These are phyloP conservation scores for Yamadazyma diddensiae DNA, from an alignment of 1,139 yeast genomes.

Conservation along the genomic window DNA sequence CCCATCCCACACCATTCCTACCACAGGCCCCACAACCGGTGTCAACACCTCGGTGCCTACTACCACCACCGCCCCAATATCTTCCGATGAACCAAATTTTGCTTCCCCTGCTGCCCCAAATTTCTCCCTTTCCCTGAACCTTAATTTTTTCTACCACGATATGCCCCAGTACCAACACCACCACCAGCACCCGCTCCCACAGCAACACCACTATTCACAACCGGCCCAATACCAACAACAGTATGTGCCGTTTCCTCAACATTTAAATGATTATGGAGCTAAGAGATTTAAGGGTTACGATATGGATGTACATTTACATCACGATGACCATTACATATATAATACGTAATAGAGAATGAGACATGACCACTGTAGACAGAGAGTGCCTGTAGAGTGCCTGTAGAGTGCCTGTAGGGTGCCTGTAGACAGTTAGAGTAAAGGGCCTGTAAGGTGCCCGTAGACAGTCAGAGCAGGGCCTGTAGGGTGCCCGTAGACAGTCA, in stretches of 20 bases:
- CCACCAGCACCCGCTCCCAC: slow-evolving; percentile 2
- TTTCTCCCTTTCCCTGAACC: slow-evolving; percentile 13
- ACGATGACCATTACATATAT: slow-evolving; percentile 11
- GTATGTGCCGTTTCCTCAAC: slow-evolving; percentile 14
- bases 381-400: no score
- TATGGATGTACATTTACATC: slow-evolving; percentile 9
- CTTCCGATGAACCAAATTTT: slow-evolving; percentile 8
- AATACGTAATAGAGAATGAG: slow-evolving; percentile 7
- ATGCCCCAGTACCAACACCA: slow-evolving; percentile 2
- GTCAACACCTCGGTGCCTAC: not conserved
- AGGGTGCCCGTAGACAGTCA: no score
- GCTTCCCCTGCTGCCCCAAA: slow-evolving; percentile 7
- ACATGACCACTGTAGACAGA: no score
- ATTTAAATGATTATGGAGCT: slow-evolving; percentile 7
- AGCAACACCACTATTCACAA: slow-evolving; percentile 1
- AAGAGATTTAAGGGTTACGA: slow-evolving; percentile 9
- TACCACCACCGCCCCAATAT: not conserved
- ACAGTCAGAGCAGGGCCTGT: no score
- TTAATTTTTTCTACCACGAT: slow-evolving; percentile 16
- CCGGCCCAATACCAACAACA: slow-evolving; percentile 7
- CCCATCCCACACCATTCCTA: slow-evolving; percentile 4
- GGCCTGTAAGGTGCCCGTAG: no score
- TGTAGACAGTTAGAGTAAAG: no score
- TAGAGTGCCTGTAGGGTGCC: no score
- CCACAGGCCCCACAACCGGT: slow-evolving; percentile 2